Percentiles rank a stretch among this genome's conserved stretches.
Evolutionary conservation across 805 yeast genomes (phyloP).

Genomic region (Metschnikowia dekortorum): DNA sequence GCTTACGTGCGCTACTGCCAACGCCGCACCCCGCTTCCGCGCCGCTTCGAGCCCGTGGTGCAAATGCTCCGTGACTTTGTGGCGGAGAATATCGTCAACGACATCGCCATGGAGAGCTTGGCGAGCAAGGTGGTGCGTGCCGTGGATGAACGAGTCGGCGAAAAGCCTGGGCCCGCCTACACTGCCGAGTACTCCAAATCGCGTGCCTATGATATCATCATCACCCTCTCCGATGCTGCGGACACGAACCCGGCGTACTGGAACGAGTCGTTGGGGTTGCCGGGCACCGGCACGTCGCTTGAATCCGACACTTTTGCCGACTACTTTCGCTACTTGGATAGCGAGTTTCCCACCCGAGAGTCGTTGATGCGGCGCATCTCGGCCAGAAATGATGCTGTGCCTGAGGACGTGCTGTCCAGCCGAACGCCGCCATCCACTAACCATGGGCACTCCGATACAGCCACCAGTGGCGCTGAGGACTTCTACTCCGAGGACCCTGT

Average conservation of each 20-base stretch:
- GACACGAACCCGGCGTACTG: constrained; percentile 49
- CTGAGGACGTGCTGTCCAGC: neutral
- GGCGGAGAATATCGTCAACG: constrained; percentile 48
- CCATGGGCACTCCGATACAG: no score
- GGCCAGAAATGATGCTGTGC: neutral
- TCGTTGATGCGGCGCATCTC: neutral
- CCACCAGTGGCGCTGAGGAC: neutral
- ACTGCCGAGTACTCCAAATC: constrained; percentile 49
- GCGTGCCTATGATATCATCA: constrained; percentile 47
- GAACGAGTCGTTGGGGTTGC: constrained; percentile 44
- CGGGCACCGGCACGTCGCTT: constrained; percentile 38
- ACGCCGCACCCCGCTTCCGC: constrained; percentile 7
- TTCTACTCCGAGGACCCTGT: constrained; percentile 30
- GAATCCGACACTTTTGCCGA: constrained; percentile 42
- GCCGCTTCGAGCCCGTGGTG: constrained; percentile 33
- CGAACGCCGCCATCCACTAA: no score
- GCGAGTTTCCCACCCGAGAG: constrained; percentile 2
- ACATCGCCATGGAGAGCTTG: constrained; percentile 44
- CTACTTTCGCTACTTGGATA: constrained; percentile 33
- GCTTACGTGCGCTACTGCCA: constrained; percentile 12
- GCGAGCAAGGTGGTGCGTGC: constrained; percentile 32
- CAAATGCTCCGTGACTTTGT: constrained; percentile 50
- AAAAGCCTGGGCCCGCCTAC: neutral
- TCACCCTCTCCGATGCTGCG: constrained; percentile 18
- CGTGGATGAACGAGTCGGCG: constrained; percentile 17